Evolutionary conservation across 1,284 basidiomycete genomes (phyloP).

Genomic region (Malassezia japonica): DNA sequence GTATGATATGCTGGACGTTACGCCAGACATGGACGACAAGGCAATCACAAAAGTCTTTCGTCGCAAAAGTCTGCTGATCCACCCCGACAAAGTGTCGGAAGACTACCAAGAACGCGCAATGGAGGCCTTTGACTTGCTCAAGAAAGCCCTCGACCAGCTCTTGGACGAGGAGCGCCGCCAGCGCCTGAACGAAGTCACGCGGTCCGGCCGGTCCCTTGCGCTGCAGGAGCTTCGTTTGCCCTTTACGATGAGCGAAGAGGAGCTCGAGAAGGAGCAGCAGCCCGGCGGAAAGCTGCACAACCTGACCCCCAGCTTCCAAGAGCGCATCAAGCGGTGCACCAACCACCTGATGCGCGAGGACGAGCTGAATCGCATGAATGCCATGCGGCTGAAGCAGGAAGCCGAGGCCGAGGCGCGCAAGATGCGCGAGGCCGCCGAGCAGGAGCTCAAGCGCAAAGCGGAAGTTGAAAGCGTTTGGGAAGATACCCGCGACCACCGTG

Average conservation of each 20-base stretch:
- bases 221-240: constrained; percentile 44
- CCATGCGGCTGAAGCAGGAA: constrained; percentile 52
- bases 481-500: constrained; percentile 47
- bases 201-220: constrained; percentile 48
- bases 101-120: constrained; percentile 48
- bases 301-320: constrained; percentile 51
- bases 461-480: constrained; percentile 55
- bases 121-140: constrained; percentile 55
- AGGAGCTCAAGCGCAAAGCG: constrained; percentile 42
- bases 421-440: constrained; percentile 51
- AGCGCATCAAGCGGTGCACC: constrained; percentile 51
- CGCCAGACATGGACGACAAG: constrained; percentile 51
- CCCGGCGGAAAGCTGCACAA: constrained; percentile 35
- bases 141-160: constrained; percentile 52
- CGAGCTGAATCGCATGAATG: constrained; percentile 51
- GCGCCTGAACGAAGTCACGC: constrained; percentile 47
- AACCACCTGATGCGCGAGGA: constrained; percentile 56
- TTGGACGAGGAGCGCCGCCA: constrained; percentile 44
- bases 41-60: constrained; percentile 55
- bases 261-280: constrained; percentile 16
- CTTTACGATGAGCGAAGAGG: constrained; percentile 48
- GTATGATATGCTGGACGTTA: constrained; percentile 55
- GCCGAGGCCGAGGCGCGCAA: constrained; percentile 55
- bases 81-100: constrained; percentile 57
- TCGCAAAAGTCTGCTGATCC: constrained; percentile 55